Percentiles rank a stretch among this genome's conserved stretches.
phyloP scores from a whole-genome alignment of 768 basidiomycete species.

The Ramaria sp. region DNA sequence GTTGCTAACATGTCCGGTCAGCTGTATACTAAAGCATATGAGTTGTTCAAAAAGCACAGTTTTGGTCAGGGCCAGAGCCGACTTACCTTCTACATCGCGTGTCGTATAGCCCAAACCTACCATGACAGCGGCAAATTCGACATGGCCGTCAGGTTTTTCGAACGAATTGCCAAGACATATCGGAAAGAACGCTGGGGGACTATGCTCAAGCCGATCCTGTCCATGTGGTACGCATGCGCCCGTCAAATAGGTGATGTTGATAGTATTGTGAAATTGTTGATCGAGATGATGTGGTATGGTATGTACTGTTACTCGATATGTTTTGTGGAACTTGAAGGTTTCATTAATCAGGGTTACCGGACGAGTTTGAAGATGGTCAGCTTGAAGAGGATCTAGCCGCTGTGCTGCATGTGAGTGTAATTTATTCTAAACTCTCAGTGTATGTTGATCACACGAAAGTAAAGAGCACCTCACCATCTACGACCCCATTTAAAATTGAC shows the following conservation, averaged over 20 bases:
- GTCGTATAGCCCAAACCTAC: slow-evolving; percentile 83
- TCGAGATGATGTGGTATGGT: slow-evolving; percentile 83
- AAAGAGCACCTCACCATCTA: slow-evolving; percentile 63
- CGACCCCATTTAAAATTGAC: slow-evolving; percentile 47
- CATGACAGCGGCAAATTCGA: slow-evolving; percentile 72
- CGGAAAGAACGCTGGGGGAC: slow-evolving; percentile 73
- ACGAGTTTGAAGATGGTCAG: slow-evolving; percentile 13
- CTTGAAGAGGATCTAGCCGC: slow-evolving; percentile 65
- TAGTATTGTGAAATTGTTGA: slow-evolving; percentile 58
- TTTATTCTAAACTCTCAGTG: neutral
- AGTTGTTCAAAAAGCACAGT: slow-evolving; percentile 75
- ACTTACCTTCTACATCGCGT: slow-evolving; percentile 83
- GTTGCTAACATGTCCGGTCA: slow-evolving; percentile 18
- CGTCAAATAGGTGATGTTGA: slow-evolving; percentile 70
- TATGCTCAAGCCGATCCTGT: slow-evolving; percentile 64
- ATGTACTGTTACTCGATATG: slow-evolving; percentile 11
- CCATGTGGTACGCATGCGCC: slow-evolving; percentile 76
- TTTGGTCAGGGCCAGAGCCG: slow-evolving; percentile 54
- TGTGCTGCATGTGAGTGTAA: slow-evolving; percentile 49
- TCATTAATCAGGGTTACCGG: slow-evolving; percentile 27
- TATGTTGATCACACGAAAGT: neutral
- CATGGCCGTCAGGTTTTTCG: slow-evolving; percentile 89
- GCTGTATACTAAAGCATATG: slow-evolving; percentile 93
- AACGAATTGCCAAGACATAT: slow-evolving; percentile 83
- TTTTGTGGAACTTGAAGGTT: slow-evolving; percentile 6